These are phyloP conservation scores for Hericium coralloides DNA, from an alignment of 768 basidiomycete genomes.

Conservation along the genomic window DNA sequence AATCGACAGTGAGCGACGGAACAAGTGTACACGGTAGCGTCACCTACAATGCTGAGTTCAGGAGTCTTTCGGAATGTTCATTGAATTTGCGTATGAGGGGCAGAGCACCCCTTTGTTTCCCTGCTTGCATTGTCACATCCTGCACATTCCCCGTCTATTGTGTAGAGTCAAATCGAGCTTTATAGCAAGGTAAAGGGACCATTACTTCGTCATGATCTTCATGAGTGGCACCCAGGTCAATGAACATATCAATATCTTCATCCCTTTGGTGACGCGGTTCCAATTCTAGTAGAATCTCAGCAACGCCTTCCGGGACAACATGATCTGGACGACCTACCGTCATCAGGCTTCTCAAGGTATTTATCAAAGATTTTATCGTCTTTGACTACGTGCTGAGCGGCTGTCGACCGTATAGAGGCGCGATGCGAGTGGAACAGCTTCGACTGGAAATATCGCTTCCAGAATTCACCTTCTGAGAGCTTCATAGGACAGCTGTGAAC, in stretches of 20 bases:
- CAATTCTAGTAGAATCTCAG: constrained; percentile 39
- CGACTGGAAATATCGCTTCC: constrained; percentile 95
- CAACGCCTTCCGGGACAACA: not conserved
- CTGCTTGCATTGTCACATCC: constrained; percentile 95
- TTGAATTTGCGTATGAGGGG: constrained; percentile 97
- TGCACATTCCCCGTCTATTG: constrained; percentile 76
- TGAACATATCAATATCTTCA: constrained; percentile 65
- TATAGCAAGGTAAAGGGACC: not conserved
- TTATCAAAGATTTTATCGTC: constrained; percentile 93
- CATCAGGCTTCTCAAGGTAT: constrained; percentile 94
- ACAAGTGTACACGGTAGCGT: not conserved
- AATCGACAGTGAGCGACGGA: constrained; percentile 1
- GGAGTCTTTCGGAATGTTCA: constrained; percentile 86
- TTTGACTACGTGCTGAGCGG: constrained; percentile 75
- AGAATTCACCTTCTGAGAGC: constrained; percentile 89
- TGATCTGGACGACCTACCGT: constrained; percentile 46
- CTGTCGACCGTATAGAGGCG: constrained; percentile 83
- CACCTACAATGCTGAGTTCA: constrained; percentile 71
- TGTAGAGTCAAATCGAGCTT: not conserved
- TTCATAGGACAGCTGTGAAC: constrained; percentile 22
- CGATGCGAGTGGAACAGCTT: constrained; percentile 93
- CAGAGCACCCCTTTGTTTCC: constrained; percentile 76
- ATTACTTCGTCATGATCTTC: constrained; percentile 86
- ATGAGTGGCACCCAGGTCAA: constrained; percentile 80
- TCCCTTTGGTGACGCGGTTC: constrained; percentile 66